phyloP scores from a whole-genome alignment of 2,329 filamentous ascomycete species.

The Fusarium kyushuense region DNA sequence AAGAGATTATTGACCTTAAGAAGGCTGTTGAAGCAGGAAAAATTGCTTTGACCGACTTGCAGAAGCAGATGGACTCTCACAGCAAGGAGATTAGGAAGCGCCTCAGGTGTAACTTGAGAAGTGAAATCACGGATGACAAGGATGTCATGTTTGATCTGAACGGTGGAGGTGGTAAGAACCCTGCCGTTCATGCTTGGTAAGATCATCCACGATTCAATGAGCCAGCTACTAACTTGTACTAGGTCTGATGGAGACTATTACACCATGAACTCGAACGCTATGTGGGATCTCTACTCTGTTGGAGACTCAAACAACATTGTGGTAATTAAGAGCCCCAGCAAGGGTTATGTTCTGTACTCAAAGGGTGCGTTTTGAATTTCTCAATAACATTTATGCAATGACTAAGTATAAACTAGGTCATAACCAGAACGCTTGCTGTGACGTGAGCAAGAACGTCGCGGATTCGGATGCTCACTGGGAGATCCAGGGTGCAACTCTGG shows the following conservation, averaged over 20 bases:
- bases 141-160: constrained; percentile 4
- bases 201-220: not conserved
- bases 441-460: no score
- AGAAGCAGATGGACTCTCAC: no score
- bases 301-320: no score
- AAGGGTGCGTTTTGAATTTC: no score
- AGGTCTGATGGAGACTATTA: not conserved
- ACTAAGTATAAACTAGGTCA: no score
- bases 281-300: no score
- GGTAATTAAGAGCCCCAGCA: no score
- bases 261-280: not conserved
- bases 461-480: no score
- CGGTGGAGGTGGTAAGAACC: not conserved
- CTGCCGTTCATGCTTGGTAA: constrained; percentile 3
- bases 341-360: no score
- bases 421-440: no score
- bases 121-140: not conserved
- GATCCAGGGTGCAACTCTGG: not conserved
- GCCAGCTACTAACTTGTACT: not conserved
- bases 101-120: not conserved
- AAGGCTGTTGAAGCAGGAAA: not conserved
- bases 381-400: no score
- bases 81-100: not conserved
- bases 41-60: not conserved
- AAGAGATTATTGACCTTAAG: no score